Evolutionary conservation across 129 eudicot species (phyloP), one percentile per base, ranked within the genome.

Genomic region (Gnaphalium uliginosum): DNA sequence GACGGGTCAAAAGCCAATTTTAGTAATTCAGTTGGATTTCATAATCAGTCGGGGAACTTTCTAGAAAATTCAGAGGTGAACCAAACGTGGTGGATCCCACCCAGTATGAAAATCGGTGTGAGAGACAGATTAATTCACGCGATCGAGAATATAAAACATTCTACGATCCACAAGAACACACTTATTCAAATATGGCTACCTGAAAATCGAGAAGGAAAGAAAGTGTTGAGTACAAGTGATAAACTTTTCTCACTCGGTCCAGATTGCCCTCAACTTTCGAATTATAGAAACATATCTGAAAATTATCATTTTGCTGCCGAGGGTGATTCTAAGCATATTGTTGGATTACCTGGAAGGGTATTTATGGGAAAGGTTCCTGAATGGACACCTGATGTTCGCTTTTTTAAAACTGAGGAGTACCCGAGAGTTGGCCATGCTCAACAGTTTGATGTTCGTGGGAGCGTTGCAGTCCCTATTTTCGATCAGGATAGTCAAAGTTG

Each of bases 311-410:
- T 93, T 68, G 65, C 92, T 8, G 81, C 89, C 0, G 94, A 88
- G 66, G 80, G 76, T 70, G 82, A 86, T 82, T 75, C 90, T 0
- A 83, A 87, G 73, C 89, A 78, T n/a, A 54, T 64, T 50, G 86
- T 74, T 3, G 98, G 98, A n/a, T 77, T 93, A 77, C 98, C 98
- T 5, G 94, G 96, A 26, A 53, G 98, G 79, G 98, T 93, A 30
- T 93, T 81, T 58, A 83, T 78, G 83, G 90, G 83, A 41, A 90
- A 87, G 73, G 93, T 88, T 22, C 97, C 97, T 0, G 97, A 93
- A 75, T 94, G 99, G 99, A 88, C 92, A 27, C 97, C 99, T 0
- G 96, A 94, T 87, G 99, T 94, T 77, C 89, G 85, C 67, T 89
- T 88, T 60, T 94, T 86, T 68, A 81, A 83, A 62, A 81, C 72